A percentile compares a stretch with the other conserved stretches of the same genome.
These are phyloP conservation scores for Albophoma yamanashiensis DNA, from an alignment of 2,329 filamentous ascomycete genomes.

Conservation along the genomic window DNA sequence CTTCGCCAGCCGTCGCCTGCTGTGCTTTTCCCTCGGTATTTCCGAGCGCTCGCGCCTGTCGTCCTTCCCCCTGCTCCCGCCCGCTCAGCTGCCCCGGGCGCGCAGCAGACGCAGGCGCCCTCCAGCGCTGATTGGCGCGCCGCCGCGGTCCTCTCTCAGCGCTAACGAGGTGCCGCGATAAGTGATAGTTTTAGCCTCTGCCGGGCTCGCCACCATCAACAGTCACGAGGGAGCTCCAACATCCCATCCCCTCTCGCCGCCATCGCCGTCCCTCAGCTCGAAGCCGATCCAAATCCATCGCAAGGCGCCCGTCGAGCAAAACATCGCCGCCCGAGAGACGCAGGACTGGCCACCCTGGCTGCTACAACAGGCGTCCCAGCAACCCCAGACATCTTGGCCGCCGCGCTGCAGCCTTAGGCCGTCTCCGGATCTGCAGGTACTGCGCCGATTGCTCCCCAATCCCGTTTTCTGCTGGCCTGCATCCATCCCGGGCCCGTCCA, in stretches of 20 bases:
- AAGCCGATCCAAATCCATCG: not conserved
- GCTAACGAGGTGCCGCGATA: not conserved
- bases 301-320: not conserved
- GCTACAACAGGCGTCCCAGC: not conserved
- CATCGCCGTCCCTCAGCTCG: not conserved
- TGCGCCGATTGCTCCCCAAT: slow-evolving; percentile 4
- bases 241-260: not conserved
- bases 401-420: not conserved
- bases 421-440: slow-evolving; percentile 12
- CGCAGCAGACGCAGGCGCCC: not conserved
- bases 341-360: not conserved
- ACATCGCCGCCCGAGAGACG: not conserved
- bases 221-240: not conserved
- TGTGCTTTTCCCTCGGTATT: not conserved
- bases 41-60: not conserved
- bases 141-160: not conserved
- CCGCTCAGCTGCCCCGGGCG: not conserved
- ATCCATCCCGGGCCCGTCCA: not conserved
- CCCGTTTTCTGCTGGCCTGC: slow-evolving; percentile 3
- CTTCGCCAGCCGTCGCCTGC: not conserved
- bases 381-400: not conserved
- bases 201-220: not conserved
- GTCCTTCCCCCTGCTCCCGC: not conserved
- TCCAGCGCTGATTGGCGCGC: not conserved
- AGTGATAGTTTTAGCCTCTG: not conserved